A percentile compares a stretch with the other conserved stretches of the same genome.
phyloP scores from a whole-genome alignment of 495 filamentous ascomycete genomes.

The Penicillium robsamsonii region DNA sequence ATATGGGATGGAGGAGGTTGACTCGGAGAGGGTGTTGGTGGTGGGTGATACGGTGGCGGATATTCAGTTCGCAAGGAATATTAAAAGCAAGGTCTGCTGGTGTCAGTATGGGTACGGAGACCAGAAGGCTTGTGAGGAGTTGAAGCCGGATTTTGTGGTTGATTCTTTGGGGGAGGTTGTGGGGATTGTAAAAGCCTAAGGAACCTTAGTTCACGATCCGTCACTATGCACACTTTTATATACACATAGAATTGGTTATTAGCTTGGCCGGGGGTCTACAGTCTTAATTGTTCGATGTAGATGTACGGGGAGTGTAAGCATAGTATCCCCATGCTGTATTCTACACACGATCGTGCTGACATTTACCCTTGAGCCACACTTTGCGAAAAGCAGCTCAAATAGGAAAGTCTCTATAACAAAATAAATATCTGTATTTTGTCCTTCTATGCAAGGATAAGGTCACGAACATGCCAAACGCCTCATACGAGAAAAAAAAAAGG shows the following conservation, averaged over 20 bases:
- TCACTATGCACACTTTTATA: not conserved
- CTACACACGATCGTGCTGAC: no score
- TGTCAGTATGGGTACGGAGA: slow-evolving; percentile 28
- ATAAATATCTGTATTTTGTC: slow-evolving; percentile 15
- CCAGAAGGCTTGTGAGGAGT: slow-evolving; percentile 10
- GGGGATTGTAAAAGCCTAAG: slow-evolving; percentile 6
- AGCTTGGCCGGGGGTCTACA: no score
- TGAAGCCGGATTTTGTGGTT: slow-evolving; percentile 20
- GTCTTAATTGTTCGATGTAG: no score
- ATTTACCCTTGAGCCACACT: no score
- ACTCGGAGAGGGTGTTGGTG: slow-evolving; percentile 17
- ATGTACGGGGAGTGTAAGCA: no score
- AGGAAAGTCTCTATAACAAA: not conserved
- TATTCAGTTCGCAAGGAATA: slow-evolving; percentile 24
- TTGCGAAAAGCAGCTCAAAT: not conserved
- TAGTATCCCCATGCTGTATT: no score
- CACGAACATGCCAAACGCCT: slow-evolving; percentile 34
- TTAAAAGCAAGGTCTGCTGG: slow-evolving; percentile 20
- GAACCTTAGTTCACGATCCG: no score
- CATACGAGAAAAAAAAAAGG: slow-evolving; percentile 16
- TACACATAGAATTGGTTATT: no score
- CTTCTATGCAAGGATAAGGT: slow-evolving; percentile 32
- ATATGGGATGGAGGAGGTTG: slow-evolving; percentile 1
- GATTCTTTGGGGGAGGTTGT: slow-evolving; percentile 20
- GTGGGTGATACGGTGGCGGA: slow-evolving; percentile 28